phyloP scores from a whole-genome alignment of 164 flowering plant species.

The Akebia trifoliata region DNA sequence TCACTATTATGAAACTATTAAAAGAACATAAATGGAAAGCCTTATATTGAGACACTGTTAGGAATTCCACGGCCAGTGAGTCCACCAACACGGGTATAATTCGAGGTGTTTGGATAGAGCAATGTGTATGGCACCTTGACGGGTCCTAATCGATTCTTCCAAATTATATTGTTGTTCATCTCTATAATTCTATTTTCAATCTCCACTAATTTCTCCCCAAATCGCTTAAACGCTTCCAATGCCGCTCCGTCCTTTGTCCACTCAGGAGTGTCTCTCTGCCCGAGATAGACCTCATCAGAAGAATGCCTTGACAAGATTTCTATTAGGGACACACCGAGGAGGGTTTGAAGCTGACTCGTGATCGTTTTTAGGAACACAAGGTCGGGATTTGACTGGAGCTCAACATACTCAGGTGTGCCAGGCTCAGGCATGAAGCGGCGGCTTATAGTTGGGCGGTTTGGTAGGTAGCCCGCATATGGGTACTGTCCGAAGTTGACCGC shows the following conservation, averaged over 20 bases:
- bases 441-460: conserved; percentile 77
- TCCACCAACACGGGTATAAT: conserved; percentile 45
- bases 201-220: conserved; percentile 37
- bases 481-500: conserved; percentile 91
- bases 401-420: conserved; percentile 56
- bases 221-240: conserved; percentile 54
- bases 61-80: conserved; percentile 80
- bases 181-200: conserved; percentile 50
- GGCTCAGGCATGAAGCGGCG: conserved; percentile 82
- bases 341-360: conserved; percentile 66
- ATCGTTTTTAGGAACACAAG: conserved; percentile 55
- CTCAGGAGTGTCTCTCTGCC: conserved; percentile 55
- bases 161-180: conserved; percentile 42
- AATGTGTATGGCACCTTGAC: conserved; percentile 70
- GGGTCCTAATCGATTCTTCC: conserved; percentile 67
- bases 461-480: conserved; percentile 81
- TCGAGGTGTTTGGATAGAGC: conserved; percentile 75
- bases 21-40: too few relatives aligned
- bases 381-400: conserved; percentile 59
- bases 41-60: conserved; percentile 65
- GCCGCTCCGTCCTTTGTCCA: conserved; percentile 63
- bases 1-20: too few relatives aligned
- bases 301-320: conserved; percentile 79
- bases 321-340: conserved; percentile 70
- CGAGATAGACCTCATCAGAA: conserved; percentile 70